phyloP scores from a whole-genome alignment of 1,284 basidiomycete species.

The Exobasidium rhododendri region DNA sequence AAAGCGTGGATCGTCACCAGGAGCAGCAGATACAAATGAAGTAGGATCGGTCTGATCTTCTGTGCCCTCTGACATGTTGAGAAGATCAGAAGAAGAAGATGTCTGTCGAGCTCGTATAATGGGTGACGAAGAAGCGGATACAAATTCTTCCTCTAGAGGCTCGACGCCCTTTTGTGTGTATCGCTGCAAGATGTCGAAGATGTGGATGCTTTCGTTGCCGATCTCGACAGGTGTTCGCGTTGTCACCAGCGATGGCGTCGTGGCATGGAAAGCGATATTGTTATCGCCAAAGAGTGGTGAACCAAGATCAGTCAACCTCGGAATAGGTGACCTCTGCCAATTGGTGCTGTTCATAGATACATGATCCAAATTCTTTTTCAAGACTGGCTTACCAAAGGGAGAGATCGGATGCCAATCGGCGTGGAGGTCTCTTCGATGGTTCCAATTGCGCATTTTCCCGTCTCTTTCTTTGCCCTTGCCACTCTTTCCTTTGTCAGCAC shows the following conservation, averaged over 20 bases:
- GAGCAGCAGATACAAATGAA: slow-evolving; percentile 20
- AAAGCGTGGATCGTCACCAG: slow-evolving; percentile 44
- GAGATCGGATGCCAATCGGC: slow-evolving; percentile 3
- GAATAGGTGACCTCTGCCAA: slow-evolving; percentile 21
- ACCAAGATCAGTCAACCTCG: slow-evolving; percentile 16
- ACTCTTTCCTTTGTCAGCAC: neutral
- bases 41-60: slow-evolving; percentile 15
- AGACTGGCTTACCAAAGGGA: slow-evolving; percentile 12
- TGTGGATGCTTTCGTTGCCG: neutral
- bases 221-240: neutral
- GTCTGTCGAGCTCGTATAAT: neutral
- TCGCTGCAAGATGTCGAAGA: slow-evolving; percentile 22
- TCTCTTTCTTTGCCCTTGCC: slow-evolving; percentile 1
- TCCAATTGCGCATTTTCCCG: neutral
- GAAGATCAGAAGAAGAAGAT: slow-evolving; percentile 14
- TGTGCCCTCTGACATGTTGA: slow-evolving; percentile 3
- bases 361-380: neutral
- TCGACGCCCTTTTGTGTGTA: neutral
- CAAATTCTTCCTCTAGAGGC: neutral
- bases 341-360: neutral
- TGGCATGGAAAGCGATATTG: slow-evolving; percentile 1
- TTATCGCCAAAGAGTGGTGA: slow-evolving; percentile 19
- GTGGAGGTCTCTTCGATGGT: neutral
- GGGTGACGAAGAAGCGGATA: neutral
- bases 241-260: neutral